A percentile compares a stretch with the other conserved stretches of the same genome.
Conservation (phyloP, 805 yeast species). For the Candida nonsorbophila region DNA sequence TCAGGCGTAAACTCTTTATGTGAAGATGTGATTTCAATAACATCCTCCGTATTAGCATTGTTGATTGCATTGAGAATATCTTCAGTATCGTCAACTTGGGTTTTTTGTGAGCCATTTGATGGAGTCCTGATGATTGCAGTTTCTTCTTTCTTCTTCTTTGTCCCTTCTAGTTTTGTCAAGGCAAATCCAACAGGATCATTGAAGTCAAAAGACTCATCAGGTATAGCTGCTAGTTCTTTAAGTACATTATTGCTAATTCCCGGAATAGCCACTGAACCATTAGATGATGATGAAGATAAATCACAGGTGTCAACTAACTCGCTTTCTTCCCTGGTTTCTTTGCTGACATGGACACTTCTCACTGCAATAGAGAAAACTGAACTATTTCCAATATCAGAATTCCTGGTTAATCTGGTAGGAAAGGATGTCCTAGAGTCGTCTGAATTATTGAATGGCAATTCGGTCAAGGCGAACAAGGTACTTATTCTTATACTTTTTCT, state of each 20-base stretch:
- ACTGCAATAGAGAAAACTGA: conserved; percentile 29
- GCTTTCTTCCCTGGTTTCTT: conserved; percentile 1
- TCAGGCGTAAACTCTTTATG: conserved; percentile 14
- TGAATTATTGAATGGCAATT: conserved; percentile 26
- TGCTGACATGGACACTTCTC: too few species aligned
- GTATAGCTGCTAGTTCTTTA: conserved; percentile 70
- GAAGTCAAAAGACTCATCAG: conserved; percentile 64
- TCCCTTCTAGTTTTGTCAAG: conserved; percentile 66
- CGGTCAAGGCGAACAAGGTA: conserved; percentile 34
- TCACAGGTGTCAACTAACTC: too few species aligned
- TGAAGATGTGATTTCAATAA: conserved; percentile 10
- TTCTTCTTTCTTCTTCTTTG: conserved; percentile 11
- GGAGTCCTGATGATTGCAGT: conserved; percentile 1
- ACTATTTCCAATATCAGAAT: conserved; percentile 23
- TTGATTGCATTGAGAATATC: conserved; percentile 35
- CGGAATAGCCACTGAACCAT: conserved; percentile 49
- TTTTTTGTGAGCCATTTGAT: conserved; percentile 5
- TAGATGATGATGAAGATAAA: too few species aligned
- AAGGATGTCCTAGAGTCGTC: conserved; percentile 6
- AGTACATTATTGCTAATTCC: conserved; percentile 37
- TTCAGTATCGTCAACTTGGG: conserved; percentile 18
- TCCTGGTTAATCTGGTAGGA: conserved; percentile 12
- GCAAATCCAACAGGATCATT: conserved; percentile 75
- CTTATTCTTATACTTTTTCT: conserved; percentile 31
- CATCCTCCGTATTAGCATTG: conserved; percentile 36